Conservation (phyloP, 2,329 filamentous ascomycete genomes). For the Colletotrichum brevisporum region DNA sequence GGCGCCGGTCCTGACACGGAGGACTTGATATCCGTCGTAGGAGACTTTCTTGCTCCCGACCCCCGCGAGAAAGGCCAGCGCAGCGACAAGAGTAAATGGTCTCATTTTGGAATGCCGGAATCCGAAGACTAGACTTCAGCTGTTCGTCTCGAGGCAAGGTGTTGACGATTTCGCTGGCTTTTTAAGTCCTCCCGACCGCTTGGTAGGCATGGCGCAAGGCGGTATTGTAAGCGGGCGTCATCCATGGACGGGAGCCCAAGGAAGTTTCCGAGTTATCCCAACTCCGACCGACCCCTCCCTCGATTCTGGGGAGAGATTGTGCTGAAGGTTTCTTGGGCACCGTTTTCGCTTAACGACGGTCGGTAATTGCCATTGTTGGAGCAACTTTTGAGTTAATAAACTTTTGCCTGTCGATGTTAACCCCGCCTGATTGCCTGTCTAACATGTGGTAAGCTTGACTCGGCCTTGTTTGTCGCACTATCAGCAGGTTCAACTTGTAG, state of each 20-base stretch:
- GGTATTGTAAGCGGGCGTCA: background rate
- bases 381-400: background rate
- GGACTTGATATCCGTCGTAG: slow-evolving; percentile 33
- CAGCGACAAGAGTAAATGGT: background rate
- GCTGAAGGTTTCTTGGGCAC: background rate
- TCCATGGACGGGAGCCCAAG: background rate
- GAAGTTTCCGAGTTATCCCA: background rate
- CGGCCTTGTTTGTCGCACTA: too few relatives aligned
- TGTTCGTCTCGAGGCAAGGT: background rate
- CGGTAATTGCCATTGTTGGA: slow-evolving; percentile 7
- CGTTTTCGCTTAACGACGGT: slow-evolving; percentile 4
- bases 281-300: background rate
- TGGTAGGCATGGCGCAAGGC: too few relatives aligned
- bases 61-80: background rate
- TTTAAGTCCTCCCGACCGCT: background rate
- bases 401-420: background rate
- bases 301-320: slow-evolving; percentile 6
- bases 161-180: background rate
- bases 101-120: background rate
- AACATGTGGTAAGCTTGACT: too few relatives aligned
- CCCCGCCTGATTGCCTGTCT: background rate
- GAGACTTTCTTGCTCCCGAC: background rate
- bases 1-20: slow-evolving; percentile 33
- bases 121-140: background rate
- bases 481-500: too few relatives aligned